phyloP scores from a whole-genome alignment of 2,329 filamentous ascomycete genomes.

The Aspergillus thermomutatus region DNA sequence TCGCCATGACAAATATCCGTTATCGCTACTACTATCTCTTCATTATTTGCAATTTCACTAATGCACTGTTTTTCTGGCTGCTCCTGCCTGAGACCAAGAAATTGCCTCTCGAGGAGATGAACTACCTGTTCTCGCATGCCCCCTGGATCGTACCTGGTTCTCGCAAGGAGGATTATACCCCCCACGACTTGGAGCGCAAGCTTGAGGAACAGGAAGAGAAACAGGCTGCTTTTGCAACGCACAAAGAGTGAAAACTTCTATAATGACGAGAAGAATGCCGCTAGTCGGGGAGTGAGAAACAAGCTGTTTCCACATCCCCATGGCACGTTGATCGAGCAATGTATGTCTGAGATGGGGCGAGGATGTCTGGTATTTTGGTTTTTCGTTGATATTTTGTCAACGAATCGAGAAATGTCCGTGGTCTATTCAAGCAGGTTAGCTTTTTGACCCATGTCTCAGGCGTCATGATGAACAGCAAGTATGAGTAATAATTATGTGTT shows the following conservation, averaged over 20 bases:
- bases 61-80: slow-evolving; percentile 65
- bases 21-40: slow-evolving; percentile 61
- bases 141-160: slow-evolving; percentile 61
- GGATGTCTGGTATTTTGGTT: neutral
- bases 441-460: neutral
- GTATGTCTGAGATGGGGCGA: neutral
- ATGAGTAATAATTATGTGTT: neutral
- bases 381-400: too few relatives aligned
- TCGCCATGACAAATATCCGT: slow-evolving; percentile 54
- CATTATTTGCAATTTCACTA: slow-evolving; percentile 65
- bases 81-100: slow-evolving; percentile 65
- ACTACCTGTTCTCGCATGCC: slow-evolving; percentile 62
- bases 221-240: slow-evolving; percentile 20
- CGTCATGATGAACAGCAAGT: neutral
- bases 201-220: slow-evolving; percentile 58
- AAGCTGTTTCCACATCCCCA: neutral
- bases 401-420: neutral
- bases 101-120: slow-evolving; percentile 65
- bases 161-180: slow-evolving; percentile 51
- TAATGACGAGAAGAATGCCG: neutral
- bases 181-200: slow-evolving; percentile 58
- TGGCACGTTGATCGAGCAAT: neutral
- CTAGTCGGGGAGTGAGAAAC: neutral
- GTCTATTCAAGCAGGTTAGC: neutral
- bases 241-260: slow-evolving; percentile 13